Evolutionary conservation across 2,329 filamentous ascomycete species (phyloP).

Genomic region (Ophiostoma perfectum): DNA sequence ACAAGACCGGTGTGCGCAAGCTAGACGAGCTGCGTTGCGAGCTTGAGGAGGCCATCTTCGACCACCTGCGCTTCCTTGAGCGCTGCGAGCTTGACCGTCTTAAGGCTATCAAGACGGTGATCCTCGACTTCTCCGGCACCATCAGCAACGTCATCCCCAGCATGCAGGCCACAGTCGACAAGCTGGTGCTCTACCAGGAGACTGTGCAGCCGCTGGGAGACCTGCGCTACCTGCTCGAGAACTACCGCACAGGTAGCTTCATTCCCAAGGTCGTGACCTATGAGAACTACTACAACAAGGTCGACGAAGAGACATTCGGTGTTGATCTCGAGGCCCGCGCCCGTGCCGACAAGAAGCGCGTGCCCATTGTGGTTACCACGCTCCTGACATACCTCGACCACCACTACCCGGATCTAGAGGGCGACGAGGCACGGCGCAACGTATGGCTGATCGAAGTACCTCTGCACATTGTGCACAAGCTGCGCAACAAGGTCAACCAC

Average conservation of each 20-base stretch:
- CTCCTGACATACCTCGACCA: slow-evolving; percentile 93
- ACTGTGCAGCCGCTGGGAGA: slow-evolving; percentile 92
- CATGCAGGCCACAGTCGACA: slow-evolving; percentile 90
- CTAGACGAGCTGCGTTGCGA: slow-evolving; percentile 88
- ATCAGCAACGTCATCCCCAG: slow-evolving; percentile 97
- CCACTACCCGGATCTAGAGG: slow-evolving; percentile 94
- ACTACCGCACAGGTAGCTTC: slow-evolving; percentile 91
- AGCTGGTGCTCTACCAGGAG: slow-evolving; percentile 99
- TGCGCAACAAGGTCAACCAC: slow-evolving; percentile 78
- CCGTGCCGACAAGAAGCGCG: slow-evolving; percentile 88
- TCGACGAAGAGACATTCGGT: slow-evolving; percentile 95
- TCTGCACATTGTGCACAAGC: slow-evolving; percentile 73
- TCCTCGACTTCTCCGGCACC: slow-evolving; percentile 93
- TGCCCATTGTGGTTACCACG: slow-evolving; percentile 85
- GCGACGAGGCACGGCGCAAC: slow-evolving; percentile 82
- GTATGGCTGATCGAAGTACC: slow-evolving; percentile 96
- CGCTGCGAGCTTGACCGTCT: slow-evolving; percentile 92
- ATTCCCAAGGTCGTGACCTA: slow-evolving; percentile 86
- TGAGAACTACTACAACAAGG: slow-evolving; percentile 98
- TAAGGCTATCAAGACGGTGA: slow-evolving; percentile 96
- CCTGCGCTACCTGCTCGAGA: slow-evolving; percentile 88
- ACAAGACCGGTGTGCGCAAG: slow-evolving; percentile 79
- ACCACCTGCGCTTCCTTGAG: slow-evolving; percentile 93
- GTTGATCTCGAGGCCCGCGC: slow-evolving; percentile 96
- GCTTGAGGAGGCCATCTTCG: slow-evolving; percentile 89